Conservation (phyloP, 352 stramenopile species). For the Phytopythium kandeliae region DNA sequence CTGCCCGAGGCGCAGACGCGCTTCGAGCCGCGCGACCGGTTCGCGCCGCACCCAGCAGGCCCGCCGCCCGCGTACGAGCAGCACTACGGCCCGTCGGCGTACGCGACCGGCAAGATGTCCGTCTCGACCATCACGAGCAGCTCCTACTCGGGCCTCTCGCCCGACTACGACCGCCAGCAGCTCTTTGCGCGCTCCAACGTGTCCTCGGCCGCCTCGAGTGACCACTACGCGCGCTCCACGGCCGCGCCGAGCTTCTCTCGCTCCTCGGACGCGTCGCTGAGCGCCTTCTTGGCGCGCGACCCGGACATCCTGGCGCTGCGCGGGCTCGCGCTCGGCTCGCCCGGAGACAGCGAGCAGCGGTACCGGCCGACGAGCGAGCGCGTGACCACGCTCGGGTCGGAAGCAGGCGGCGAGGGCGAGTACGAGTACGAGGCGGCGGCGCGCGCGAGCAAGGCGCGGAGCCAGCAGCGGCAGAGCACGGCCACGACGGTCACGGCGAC, state of each 20-base stretch:
- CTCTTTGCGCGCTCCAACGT: conserved; percentile 13
- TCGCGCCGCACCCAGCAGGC: neutral
- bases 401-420: conserved; percentile 7
- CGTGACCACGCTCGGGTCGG: conserved; percentile 8
- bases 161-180: conserved; percentile 15
- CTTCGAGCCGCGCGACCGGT: conserved; percentile 7
- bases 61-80: conserved; percentile 11
- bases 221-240: conserved; percentile 18
- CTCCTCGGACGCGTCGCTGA: conserved; percentile 28
- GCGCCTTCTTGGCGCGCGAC: conserved; percentile 36
- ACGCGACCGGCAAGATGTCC: conserved; percentile 23
- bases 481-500: conserved; percentile 15
- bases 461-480: conserved; percentile 11
- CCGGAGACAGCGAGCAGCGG: conserved; percentile 10
- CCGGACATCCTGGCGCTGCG: conserved; percentile 49
- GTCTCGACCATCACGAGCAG: conserved; percentile 45
- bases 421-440: conserved; percentile 6
- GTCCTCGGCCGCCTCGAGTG: conserved; percentile 9
- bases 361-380: conserved; percentile 2
- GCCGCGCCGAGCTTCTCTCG: conserved; percentile 26
- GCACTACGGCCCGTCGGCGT: conserved; percentile 10
- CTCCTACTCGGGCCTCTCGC: conserved; percentile 33
- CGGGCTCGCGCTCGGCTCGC: conserved; percentile 27
- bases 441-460: conserved; percentile 13
- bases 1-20: conserved; percentile 6